Percentiles rank a stretch among this genome's conserved stretches.
phyloP scores from a whole-genome alignment of 78 protist genomes.

The Planoprotostelium fungivorum region DNA sequence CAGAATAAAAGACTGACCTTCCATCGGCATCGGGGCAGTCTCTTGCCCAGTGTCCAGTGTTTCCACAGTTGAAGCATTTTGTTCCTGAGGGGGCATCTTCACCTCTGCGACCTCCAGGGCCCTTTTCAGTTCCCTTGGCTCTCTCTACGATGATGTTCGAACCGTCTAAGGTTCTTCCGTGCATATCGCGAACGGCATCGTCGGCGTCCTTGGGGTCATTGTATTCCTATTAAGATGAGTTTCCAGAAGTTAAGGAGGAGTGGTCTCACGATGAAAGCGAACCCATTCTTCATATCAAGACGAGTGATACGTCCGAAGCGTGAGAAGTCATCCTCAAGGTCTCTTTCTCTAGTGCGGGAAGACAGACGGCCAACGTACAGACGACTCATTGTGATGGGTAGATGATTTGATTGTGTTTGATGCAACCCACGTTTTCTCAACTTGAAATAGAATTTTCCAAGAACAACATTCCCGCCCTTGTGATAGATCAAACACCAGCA shows the following conservation, averaged over 20 bases:
- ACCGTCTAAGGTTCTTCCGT: slow-evolving; percentile 1
- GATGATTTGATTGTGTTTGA: too few species aligned
- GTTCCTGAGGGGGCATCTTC: background rate
- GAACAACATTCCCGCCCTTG: too few species aligned
- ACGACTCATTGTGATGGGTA: too few species aligned
- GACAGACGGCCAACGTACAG: slow-evolving; percentile 4
- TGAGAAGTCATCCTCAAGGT: background rate
- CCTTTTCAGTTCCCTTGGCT: background rate
- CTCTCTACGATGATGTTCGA: background rate
- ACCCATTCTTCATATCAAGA: slow-evolving; percentile 9
- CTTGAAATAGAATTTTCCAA: too few species aligned
- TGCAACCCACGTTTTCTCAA: too few species aligned
- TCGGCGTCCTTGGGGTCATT: slow-evolving; percentile 6
- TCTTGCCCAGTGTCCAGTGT: background rate
- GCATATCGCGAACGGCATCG: slow-evolving; percentile 7
- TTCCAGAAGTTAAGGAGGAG: background rate
- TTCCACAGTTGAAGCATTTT: background rate
- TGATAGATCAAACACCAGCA: too few species aligned
- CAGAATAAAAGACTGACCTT: background rate
- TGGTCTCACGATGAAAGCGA: slow-evolving; percentile 3
- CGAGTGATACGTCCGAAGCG: slow-evolving; percentile 4
- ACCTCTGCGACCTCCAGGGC: too few species aligned
- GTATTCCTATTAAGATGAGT: background rate
- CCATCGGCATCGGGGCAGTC: background rate
- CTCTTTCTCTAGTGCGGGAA: background rate